phyloP scores from a whole-genome alignment of 2,329 filamentous ascomycete species.

The Ceratocystis cubensis region DNA sequence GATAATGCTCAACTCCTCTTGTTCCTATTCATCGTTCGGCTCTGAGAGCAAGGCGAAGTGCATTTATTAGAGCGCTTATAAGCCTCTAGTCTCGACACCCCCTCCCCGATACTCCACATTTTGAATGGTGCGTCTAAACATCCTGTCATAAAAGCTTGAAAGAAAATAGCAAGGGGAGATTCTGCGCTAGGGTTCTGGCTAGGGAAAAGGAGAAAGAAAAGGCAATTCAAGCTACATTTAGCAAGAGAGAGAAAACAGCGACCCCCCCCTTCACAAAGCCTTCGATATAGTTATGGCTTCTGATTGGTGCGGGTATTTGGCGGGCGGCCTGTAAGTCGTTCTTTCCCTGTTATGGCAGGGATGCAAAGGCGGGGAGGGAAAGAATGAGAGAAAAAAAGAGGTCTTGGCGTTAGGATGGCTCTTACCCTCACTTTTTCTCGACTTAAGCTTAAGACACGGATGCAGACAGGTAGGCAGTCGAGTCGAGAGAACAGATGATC shows the following conservation, averaged over 20 bases:
- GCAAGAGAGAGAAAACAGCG: neutral
- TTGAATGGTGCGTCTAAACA: conserved; percentile 9
- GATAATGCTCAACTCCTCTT: neutral
- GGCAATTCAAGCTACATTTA: neutral
- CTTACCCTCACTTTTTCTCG: conserved; percentile 4
- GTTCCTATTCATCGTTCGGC: neutral
- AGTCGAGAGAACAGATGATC: conserved; percentile 7
- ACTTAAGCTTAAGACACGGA: conserved; percentile 9
- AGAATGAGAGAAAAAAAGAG: neutral
- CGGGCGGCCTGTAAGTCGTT: neutral
- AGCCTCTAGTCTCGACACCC: neutral
- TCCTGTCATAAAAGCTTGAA: conserved; percentile 3
- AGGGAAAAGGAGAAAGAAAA: neutral
- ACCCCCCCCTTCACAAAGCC: neutral
- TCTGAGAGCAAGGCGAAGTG: neutral
- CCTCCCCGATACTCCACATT: neutral
- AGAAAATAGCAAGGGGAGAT: neutral
- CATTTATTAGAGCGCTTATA: conserved; percentile 20
- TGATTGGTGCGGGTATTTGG: conserved; percentile 6
- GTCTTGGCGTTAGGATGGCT: neutral
- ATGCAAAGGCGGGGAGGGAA: neutral
- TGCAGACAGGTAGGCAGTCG: neutral
- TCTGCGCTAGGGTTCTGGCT: neutral
- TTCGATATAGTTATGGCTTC: neutral
- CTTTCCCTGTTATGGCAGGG: neutral